phyloP scores from a whole-genome alignment of 495 filamentous ascomycete genomes.

The Amniculicola lignicola region DNA sequence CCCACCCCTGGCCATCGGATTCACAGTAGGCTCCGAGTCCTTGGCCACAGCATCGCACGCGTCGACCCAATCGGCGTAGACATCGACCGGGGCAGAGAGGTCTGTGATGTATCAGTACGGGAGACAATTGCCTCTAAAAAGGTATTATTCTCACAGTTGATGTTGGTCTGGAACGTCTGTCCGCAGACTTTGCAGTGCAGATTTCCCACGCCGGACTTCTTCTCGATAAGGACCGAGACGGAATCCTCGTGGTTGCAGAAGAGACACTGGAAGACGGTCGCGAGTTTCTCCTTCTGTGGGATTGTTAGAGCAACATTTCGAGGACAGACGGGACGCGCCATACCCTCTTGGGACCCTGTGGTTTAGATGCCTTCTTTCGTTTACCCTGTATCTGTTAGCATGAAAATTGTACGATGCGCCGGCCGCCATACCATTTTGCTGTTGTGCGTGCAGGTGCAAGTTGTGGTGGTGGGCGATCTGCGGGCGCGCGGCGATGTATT shows the following conservation, averaged over 20 bases:
- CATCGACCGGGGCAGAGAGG: constrained; percentile 84
- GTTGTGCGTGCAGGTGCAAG: no score
- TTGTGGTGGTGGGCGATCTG: no score
- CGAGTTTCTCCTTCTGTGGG: constrained; percentile 75
- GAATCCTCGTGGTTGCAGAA: constrained; percentile 98
- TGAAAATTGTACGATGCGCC: neutral
- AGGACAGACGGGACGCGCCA: neutral
- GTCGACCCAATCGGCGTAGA: constrained; percentile 98
- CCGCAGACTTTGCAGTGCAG: constrained; percentile 91
- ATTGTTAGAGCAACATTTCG: no score
- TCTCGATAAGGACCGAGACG: constrained; percentile 82
- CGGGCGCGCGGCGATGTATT: no score
- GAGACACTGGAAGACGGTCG: constrained; percentile 86
- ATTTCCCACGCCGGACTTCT: constrained; percentile 78
- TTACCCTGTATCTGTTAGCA: constrained; percentile 58
- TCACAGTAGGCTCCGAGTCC: constrained; percentile 35
- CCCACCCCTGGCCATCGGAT: constrained; percentile 16
- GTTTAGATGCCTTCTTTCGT: constrained; percentile 89
- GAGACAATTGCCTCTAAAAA: neutral
- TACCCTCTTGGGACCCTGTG: constrained; percentile 80
- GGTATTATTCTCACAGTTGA: constrained; percentile 69
- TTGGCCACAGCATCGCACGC: constrained; percentile 82
- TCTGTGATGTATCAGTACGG: constrained; percentile 50
- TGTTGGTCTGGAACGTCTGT: constrained; percentile 83
- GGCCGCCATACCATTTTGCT: no score